Conservation (phyloP, 352 stramenopile genomes). For the Peronospora belbahrii region DNA sequence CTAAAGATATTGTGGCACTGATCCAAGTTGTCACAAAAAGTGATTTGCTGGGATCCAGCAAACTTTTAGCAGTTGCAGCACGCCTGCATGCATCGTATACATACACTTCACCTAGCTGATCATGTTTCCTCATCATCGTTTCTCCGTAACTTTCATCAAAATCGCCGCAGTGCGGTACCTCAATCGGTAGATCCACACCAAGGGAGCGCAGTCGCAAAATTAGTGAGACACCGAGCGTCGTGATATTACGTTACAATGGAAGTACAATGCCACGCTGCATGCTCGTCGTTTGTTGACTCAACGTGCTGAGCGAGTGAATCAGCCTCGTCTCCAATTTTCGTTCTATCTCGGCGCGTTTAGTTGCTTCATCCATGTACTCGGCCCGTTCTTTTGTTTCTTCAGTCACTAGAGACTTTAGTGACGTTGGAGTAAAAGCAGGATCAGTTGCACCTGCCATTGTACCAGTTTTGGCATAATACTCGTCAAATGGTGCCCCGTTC, state of each 20-base stretch:
- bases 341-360: slow-evolving; percentile 16
- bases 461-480: slow-evolving; percentile 1
- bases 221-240: slow-evolving; percentile 46
- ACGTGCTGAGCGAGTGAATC: slow-evolving; percentile 23
- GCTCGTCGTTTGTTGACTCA: slow-evolving; percentile 19
- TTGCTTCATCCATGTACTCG: slow-evolving; percentile 12
- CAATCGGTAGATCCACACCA: slow-evolving; percentile 43
- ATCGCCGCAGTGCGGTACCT: slow-evolving; percentile 63
- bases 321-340: slow-evolving; percentile 25
- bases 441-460: neutral
- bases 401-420: neutral
- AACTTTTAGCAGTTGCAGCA: slow-evolving; percentile 24
- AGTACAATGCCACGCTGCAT: slow-evolving; percentile 45
- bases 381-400: slow-evolving; percentile 11
- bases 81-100: slow-evolving; percentile 60
- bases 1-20: slow-evolving; percentile 45
- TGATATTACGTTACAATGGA: slow-evolving; percentile 54
- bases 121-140: slow-evolving; percentile 24
- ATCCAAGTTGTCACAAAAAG: slow-evolving; percentile 40
- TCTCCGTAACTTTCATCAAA: slow-evolving; percentile 35
- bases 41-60: slow-evolving; percentile 18
- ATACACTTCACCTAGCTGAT: slow-evolving; percentile 36
- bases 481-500: slow-evolving; percentile 9
- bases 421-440: neutral
- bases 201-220: slow-evolving; percentile 54